Percentiles rank a stretch among this genome's conserved stretches.
Conservation (phyloP, 495 filamentous ascomycete genomes). For the Pseudomonodictys pantanalensis region DNA sequence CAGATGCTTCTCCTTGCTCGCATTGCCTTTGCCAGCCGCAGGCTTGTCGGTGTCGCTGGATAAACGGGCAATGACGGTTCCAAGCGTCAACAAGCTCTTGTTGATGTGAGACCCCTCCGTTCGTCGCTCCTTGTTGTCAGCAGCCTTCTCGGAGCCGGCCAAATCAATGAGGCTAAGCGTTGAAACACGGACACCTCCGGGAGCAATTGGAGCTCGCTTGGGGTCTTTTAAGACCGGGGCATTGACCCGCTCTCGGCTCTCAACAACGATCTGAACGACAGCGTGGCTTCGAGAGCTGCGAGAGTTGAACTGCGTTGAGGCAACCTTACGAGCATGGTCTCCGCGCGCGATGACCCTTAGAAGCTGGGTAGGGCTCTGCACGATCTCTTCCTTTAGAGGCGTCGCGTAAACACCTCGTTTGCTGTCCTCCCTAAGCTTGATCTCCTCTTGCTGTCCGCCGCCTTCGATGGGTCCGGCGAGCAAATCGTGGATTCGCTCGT, state of each 20-base stretch:
- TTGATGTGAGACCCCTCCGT: constrained; percentile 98
- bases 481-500: constrained; percentile 94
- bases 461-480: constrained; percentile 63
- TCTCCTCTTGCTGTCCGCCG: constrained; percentile 66
- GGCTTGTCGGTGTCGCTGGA: constrained; percentile 82
- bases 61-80: constrained; percentile 88
- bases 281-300: constrained; percentile 96
- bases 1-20: constrained; percentile 83
- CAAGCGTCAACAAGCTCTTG: constrained; percentile 90
- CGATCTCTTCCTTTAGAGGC: constrained; percentile 96
- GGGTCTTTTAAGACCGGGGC: constrained; percentile 50
- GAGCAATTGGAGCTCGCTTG: constrained; percentile 73
- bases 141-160: constrained; percentile 91
- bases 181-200: constrained; percentile 91
- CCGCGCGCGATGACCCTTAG: constrained; percentile 92
- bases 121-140: constrained; percentile 89
- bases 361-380: constrained; percentile 94
- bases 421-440: constrained; percentile 92
- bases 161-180: constrained; percentile 95
- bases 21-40: constrained; percentile 49
- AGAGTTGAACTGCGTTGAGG: constrained; percentile 93
- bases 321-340: constrained; percentile 82
- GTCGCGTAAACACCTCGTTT: constrained; percentile 96
- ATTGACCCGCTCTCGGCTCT: constrained; percentile 79
- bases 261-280: constrained; percentile 97